A percentile compares a stretch with the other conserved stretches of the same genome.
Conservation (phyloP, 305 asterid species). For the Fraxinus velutina region DNA sequence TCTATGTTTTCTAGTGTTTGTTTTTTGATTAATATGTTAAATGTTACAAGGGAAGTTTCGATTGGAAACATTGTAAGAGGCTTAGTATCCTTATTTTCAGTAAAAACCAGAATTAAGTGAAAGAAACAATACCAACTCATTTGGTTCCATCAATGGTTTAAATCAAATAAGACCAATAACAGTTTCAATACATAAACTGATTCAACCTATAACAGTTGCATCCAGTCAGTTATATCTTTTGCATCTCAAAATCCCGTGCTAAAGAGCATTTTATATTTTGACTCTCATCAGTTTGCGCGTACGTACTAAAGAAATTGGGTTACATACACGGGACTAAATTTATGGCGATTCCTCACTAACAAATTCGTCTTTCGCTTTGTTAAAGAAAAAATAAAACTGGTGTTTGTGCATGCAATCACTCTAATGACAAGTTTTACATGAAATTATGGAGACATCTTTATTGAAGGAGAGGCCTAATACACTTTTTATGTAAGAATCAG, state of each 20-base stretch:
- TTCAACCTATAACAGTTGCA: neutral
- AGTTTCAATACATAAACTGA: conserved; percentile 12
- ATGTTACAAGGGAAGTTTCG: neutral
- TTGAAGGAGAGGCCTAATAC: neutral
- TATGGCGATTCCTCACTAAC: neutral
- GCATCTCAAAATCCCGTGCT: neutral
- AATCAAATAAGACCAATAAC: conserved; percentile 29
- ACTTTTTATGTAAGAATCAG: neutral
- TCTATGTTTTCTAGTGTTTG: conserved; percentile 1
- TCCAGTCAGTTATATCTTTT: neutral
- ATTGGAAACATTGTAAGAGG: neutral
- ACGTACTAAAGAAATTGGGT: neutral
- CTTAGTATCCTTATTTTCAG: neutral
- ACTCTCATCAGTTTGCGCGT: neutral
- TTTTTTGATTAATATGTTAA: neutral
- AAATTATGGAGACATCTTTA: neutral
- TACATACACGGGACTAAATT: neutral
- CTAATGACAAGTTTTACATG: neutral
- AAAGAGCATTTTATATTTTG: neutral
- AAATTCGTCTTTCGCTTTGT: neutral
- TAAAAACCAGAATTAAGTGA: conserved; percentile 1
- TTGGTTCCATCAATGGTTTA: conserved; percentile 32
- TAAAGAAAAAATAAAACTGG: neutral
- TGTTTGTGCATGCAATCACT: neutral
- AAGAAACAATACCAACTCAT: conserved; percentile 28